Evolutionary conservation across 768 basidiomycete genomes (phyloP).

Genomic region (Leccinum truebloodii): DNA sequence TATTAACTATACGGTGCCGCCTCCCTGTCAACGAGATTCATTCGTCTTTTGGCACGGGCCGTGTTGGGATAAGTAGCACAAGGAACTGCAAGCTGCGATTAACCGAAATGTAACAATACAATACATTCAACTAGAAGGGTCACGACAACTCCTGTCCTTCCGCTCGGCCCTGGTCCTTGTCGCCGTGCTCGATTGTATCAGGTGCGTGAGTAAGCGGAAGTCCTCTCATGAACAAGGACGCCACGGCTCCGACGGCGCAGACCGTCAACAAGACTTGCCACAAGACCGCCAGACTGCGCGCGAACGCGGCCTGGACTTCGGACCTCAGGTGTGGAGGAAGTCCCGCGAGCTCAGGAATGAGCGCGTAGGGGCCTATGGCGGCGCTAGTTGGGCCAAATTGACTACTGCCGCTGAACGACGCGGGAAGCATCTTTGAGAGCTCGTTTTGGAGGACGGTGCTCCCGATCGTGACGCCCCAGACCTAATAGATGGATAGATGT

Average conservation of each 20-base stretch:
- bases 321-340: constrained; percentile 36
- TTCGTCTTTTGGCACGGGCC: not conserved
- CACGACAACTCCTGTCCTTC: not conserved
- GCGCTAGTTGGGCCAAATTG: constrained; percentile 23
- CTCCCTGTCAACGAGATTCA: not conserved
- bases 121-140: not conserved
- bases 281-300: constrained; percentile 37
- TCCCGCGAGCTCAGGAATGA: constrained; percentile 42
- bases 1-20: not conserved
- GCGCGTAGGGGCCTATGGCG: constrained; percentile 36
- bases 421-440: constrained; percentile 43
- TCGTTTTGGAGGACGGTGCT: constrained; percentile 53
- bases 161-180: not conserved
- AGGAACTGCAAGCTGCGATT: not conserved
- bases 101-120: not conserved
- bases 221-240: constrained; percentile 21
- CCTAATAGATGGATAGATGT: constrained; percentile 24
- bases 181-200: not conserved
- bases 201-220: constrained; percentile 4
- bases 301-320: constrained; percentile 45
- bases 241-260: constrained; percentile 16
- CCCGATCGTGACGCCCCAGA: constrained; percentile 54
- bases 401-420: constrained; percentile 29
- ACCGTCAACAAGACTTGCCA: constrained; percentile 48
- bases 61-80: not conserved